Conservation (phyloP, 2,329 filamentous ascomycete genomes). For the Trichophyton mentagrophytes region DNA sequence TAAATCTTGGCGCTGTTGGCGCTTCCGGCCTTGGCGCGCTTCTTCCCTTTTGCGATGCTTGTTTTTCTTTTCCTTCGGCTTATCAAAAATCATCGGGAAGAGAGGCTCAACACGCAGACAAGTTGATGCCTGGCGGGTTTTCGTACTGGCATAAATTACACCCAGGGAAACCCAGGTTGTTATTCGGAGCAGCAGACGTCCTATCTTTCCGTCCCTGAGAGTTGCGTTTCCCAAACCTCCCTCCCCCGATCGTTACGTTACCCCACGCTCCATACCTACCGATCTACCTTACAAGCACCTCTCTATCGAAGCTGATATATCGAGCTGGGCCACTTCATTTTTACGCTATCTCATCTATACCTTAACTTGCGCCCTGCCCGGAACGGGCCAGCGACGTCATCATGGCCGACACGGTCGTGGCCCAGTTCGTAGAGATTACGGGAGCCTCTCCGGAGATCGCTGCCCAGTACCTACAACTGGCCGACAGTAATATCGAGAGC, state of each 20-base stretch:
- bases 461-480: conserved; percentile 68
- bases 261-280: not conserved
- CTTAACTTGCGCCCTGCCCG: not conserved
- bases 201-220: not conserved
- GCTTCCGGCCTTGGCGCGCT: not conserved
- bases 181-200: not conserved
- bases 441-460: conserved; percentile 61
- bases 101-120: not conserved
- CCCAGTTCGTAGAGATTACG: conserved; percentile 71
- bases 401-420: conserved; percentile 58
- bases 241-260: not conserved
- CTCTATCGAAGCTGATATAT: not conserved
- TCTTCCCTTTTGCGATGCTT: not conserved
- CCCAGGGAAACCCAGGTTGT: not conserved
- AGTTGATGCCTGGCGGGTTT: not conserved
- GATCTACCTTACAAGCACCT: not conserved
- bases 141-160: not conserved
- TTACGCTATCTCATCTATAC: not conserved
- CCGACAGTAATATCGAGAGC: conserved; percentile 71
- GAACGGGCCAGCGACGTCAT: conserved; percentile 11
- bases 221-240: not conserved
- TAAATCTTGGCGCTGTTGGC: not conserved
- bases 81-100: not conserved
- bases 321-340: too few species aligned
- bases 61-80: not conserved